phyloP scores from a whole-genome alignment of 2,329 filamentous ascomycete genomes.

The Talaromyces atroroseus region DNA sequence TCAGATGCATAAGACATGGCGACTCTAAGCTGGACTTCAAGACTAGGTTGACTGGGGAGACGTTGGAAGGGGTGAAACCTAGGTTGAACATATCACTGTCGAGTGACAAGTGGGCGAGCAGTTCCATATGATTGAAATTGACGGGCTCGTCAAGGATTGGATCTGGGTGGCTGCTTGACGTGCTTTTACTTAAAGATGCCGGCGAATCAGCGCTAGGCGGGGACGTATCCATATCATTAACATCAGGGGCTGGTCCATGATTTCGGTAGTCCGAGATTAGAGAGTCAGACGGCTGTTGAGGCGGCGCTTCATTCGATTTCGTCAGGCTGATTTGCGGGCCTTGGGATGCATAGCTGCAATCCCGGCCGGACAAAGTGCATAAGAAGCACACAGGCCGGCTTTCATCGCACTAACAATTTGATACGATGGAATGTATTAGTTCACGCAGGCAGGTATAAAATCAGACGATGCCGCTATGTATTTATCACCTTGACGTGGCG shows the following conservation, averaged over 20 bases:
- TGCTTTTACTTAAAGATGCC: neutral
- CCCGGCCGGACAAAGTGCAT: constrained; percentile 8
- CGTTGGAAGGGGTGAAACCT: neutral
- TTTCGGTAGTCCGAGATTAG: neutral
- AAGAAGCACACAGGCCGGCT: constrained; percentile 6
- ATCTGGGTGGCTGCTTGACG: neutral
- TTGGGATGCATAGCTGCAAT: constrained; percentile 5
- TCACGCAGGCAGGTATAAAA: neutral
- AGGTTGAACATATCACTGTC: constrained; percentile 1
- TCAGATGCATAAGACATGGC: constrained; percentile 6
- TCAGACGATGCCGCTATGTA: neutral
- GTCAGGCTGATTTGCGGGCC: neutral
- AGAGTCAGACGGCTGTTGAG: neutral
- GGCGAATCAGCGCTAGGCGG: neutral
- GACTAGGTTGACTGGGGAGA: neutral
- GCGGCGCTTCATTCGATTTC: neutral
- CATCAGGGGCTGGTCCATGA: neutral
- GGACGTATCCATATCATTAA: neutral
- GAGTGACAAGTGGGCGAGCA: neutral
- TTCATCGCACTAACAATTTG: constrained; percentile 8
- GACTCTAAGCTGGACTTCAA: neutral
- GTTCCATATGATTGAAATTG: constrained; percentile 10
- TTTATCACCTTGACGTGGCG: constrained; percentile 12
- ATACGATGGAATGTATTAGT: neutral
- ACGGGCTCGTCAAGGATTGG: neutral